These are phyloP conservation scores for Penicillium sp. DNA, from an alignment of 2,329 filamentous ascomycete genomes.

Conservation along the genomic window DNA sequence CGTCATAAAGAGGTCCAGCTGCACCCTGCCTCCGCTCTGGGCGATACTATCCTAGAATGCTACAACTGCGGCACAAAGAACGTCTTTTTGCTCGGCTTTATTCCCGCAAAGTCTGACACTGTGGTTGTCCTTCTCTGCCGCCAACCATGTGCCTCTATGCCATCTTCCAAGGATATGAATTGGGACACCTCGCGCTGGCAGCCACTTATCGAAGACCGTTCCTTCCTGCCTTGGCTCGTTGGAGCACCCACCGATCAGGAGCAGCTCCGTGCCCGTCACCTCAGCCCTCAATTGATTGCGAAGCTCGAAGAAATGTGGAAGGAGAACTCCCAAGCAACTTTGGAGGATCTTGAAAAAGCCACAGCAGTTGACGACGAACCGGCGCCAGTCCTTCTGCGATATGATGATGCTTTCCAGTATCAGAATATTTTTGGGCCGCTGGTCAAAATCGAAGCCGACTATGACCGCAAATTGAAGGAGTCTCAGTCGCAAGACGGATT, in stretches of 20 bases:
- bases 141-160: conserved; percentile 91
- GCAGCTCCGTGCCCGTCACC: conserved; percentile 89
- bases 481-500: conserved; percentile 96
- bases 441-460: conserved; percentile 99
- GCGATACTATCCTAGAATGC: conserved; percentile 95
- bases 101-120: conserved; percentile 96
- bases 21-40: conserved; percentile 87
- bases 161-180: conserved; percentile 98
- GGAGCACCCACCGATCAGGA: conserved; percentile 87
- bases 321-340: conserved; percentile 83
- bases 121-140: conserved; percentile 96
- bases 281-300: conserved; percentile 91
- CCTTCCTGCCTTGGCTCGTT: conserved; percentile 93
- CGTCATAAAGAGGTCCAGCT: conserved; percentile 98
- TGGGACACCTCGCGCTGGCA: conserved; percentile 99
- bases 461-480: conserved; percentile 98
- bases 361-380: conserved; percentile 93
- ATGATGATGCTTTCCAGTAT: conserved; percentile 97
- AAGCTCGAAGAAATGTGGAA: conserved; percentile 99
- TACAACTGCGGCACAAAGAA: conserved; percentile 99
- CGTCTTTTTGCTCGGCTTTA: conserved; percentile 95
- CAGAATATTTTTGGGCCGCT: conserved; percentile 98
- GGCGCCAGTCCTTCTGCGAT: conserved; percentile 85
- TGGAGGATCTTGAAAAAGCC: conserved; percentile 88
- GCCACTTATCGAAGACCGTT: conserved; percentile 93